Evolutionary conservation across 352 stramenopile genomes (phyloP), one percentile per base, ranked within the genome.

Genomic region (Poterioochromonas sp.): DNA sequence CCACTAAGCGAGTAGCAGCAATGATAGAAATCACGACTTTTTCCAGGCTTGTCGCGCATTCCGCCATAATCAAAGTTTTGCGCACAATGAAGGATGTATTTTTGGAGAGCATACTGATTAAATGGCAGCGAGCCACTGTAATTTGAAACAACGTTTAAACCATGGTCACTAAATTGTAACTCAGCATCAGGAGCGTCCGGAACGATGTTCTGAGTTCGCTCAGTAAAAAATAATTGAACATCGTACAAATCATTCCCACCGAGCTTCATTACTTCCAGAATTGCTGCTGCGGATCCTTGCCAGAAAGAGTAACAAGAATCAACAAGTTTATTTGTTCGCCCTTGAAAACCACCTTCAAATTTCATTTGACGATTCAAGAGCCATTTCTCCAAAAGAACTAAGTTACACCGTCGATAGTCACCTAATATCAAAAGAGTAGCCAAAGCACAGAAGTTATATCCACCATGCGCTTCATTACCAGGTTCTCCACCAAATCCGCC

Each of bases 221-320:
- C 18, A 15, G 11, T 51, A 35, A n/a, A 32, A 20, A 41, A 43
- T 26, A 18, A 22, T 62, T 41, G 63, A 29, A 77, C 68, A 49
- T 79, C 68, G 32, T 34, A 76, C 65, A 83, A 65, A 64, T 83
- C 79, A 37, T 40, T 41, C 37, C 2, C 43, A 20, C 60, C 44
- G 8, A 41, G 60, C 26, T 64, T 32, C 12, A 22, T 26, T 20
- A 74, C 2, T 8, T 84, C 85, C 5, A 97, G 79, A 34, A 97
- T 81, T 5, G 89, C 90, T 1, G 90, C 86, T 60, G 95, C 82
- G 22, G 91, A 92, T 18, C 94, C 95, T 80, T 98, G 92, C 94
- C 95, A 99, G 84, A 98, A 99, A n/a, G 91, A 97, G 83, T 99
- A 99, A 85, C 96, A 99, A 0, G 94, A 95, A 82, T 99, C 96